A percentile compares a stretch with the other conserved stretches of the same genome.
Evolutionary conservation across 2,329 filamentous ascomycete species (phyloP).

Genomic region (Celoporthe dispersa): DNA sequence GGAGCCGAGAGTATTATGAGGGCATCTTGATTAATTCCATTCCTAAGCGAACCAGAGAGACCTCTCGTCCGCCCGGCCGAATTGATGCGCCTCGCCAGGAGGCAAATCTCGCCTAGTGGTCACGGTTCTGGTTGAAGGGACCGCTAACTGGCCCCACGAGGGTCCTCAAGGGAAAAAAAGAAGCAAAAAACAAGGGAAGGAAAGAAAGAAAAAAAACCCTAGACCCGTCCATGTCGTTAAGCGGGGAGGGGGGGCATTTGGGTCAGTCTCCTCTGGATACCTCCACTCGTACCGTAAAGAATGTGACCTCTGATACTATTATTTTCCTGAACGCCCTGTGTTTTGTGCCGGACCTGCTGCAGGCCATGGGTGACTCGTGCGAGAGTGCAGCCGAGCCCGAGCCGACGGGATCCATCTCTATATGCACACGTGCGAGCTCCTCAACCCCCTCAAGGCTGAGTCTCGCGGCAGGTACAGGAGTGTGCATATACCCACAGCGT

Average conservation of each 20-base stretch:
- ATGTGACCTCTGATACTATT: slow-evolving; percentile 1
- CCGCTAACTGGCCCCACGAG: not conserved
- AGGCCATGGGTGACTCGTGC: not conserved
- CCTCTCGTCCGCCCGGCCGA: not conserved
- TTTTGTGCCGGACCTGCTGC: slow-evolving; percentile 7
- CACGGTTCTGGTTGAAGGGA: not conserved
- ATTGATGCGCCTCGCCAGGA: not conserved
- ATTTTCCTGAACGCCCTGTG: slow-evolving; percentile 3
- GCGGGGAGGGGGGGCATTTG: not conserved
- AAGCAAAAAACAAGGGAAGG: too few relatives aligned
- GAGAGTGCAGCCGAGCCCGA: not conserved
- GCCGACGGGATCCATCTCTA: not conserved
- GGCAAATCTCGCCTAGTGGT: not conserved
- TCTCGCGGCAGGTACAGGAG: not conserved
- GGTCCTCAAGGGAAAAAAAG: not conserved
- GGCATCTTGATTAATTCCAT: not conserved
- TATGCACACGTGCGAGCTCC: not conserved
- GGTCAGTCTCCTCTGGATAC: not conserved
- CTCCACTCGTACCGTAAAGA: not conserved
- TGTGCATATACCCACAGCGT: not conserved
- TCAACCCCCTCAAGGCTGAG: not conserved
- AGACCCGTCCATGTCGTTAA: not conserved
- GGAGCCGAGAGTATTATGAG: not conserved
- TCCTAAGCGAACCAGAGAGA: not conserved
- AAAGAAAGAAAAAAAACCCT: not conserved